phyloP scores from a whole-genome alignment of 441 rosid species.

The Arabidopsis hybrid region DNA sequence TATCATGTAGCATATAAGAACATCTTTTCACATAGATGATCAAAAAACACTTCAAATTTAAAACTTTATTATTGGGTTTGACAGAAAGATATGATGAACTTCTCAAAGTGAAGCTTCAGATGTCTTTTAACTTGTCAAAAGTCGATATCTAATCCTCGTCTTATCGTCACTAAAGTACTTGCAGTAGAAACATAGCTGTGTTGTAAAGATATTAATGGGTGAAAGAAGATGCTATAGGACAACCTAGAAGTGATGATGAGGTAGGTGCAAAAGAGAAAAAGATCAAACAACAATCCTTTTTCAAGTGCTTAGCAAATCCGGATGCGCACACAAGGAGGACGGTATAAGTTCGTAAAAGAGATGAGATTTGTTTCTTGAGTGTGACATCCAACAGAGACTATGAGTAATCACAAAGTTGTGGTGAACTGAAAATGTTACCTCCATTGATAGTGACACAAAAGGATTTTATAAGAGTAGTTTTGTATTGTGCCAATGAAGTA shows the following conservation, averaged over 20 bases:
- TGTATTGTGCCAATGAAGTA: constrained; percentile 12
- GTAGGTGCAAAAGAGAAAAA: constrained; percentile 36
- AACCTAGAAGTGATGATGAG: constrained; percentile 28
- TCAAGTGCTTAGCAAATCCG: constrained; percentile 28
- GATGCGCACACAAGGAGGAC: constrained; percentile 22
- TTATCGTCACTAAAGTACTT: constrained; percentile 18
- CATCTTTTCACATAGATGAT: neutral
- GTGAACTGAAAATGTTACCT: constrained; percentile 31
- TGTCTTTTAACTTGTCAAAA: neutral
- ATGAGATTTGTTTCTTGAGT: constrained; percentile 21
- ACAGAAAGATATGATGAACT: neutral
- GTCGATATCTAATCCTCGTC: neutral
- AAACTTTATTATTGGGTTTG: neutral
- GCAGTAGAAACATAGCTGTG: neutral
- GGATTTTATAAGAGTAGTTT: neutral
- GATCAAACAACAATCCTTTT: neutral
- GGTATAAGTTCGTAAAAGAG: constrained; percentile 29
- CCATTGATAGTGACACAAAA: constrained; percentile 31
- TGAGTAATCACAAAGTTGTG: constrained; percentile 21
- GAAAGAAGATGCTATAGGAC: constrained; percentile 31
- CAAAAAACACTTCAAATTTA: neutral
- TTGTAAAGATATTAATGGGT: neutral
- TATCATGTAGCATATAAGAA: neutral
- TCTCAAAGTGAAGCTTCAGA: neutral
- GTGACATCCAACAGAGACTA: constrained; percentile 30